Conservation (phyloP, 2,329 filamentous ascomycete species). For the Verruconis gallopava region DNA sequence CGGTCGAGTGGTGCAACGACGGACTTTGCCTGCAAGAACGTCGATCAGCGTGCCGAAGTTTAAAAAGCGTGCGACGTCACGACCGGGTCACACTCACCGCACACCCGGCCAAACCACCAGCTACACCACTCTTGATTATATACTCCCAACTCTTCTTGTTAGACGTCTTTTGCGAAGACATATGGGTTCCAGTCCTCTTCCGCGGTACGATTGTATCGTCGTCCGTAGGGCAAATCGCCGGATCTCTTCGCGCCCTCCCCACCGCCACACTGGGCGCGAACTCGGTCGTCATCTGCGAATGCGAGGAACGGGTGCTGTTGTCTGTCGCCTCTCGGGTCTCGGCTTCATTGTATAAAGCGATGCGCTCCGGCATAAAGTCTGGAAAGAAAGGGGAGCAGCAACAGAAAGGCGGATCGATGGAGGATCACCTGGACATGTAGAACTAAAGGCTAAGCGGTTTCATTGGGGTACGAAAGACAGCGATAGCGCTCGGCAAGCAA, state of each 20-base stretch:
- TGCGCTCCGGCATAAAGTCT: neutral
- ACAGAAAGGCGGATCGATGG: neutral
- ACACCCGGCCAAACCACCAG: conserved; percentile 83
- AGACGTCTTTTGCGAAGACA: conserved; percentile 22
- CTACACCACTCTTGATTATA: conserved; percentile 67
- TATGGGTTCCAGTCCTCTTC: conserved; percentile 11
- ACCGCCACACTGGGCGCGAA: neutral
- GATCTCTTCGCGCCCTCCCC: conserved; percentile 15
- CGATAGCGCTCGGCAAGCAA: neutral
- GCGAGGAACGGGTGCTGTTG: neutral
- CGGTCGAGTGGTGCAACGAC: conserved; percentile 90
- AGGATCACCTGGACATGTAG: neutral
- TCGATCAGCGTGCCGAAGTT: conserved; percentile 6
- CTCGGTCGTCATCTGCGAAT: neutral
- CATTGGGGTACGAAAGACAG: neutral
- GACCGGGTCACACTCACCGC: conserved; percentile 49
- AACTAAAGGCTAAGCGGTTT: neutral
- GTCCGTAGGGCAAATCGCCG: conserved; percentile 38
- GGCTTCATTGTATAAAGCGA: conserved; percentile 1
- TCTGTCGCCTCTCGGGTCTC: neutral
- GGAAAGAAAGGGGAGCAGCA: neutral
- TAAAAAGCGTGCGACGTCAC: neutral
- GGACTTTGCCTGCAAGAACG: conserved; percentile 68
- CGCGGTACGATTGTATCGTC: conserved; percentile 38
- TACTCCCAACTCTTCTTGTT: conserved; percentile 73